Evolutionary conservation across 768 basidiomycete genomes (phyloP).

Genomic region (Agaricus sinodeliciosus): DNA sequence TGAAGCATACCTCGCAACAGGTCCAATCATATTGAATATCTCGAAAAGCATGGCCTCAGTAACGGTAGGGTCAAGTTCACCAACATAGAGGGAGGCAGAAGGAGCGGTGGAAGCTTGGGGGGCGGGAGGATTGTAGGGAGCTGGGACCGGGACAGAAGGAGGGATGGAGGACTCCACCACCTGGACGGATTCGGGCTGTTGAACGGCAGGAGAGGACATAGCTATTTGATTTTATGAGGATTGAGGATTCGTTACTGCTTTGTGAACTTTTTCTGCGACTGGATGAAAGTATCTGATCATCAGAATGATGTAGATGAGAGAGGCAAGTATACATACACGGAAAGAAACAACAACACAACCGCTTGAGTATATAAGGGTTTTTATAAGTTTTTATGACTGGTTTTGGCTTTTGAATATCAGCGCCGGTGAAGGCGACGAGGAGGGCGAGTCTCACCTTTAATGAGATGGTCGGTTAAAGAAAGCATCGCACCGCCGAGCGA

Average conservation of each 20-base stretch:
- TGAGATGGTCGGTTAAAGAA: slow-evolving; percentile 61
- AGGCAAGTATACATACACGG: slow-evolving; percentile 42
- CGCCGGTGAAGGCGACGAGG: slow-evolving; percentile 9
- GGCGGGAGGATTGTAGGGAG: slow-evolving; percentile 54
- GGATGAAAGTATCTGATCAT: slow-evolving; percentile 14
- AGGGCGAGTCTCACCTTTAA: slow-evolving; percentile 46
- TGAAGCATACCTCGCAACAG: slow-evolving; percentile 80
- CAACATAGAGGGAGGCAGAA: slow-evolving; percentile 95
- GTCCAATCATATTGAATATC: slow-evolving; percentile 99
- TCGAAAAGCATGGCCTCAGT: slow-evolving; percentile 99
- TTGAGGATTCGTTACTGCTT: slow-evolving; percentile 88
- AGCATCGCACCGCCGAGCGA: slow-evolving; percentile 17
- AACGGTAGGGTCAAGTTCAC: slow-evolving; percentile 96
- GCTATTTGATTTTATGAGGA: slow-evolving; percentile 35
- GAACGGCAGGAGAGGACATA: slow-evolving; percentile 56
- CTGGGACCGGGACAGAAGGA: slow-evolving; percentile 36
- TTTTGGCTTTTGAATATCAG: slow-evolving; percentile 46
- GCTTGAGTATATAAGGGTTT: slow-evolving; percentile 60
- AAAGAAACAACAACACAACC: slow-evolving; percentile 68
- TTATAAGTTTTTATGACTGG: slow-evolving; percentile 60
- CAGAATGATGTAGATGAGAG: slow-evolving; percentile 11
- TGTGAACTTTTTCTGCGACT: slow-evolving; percentile 77
- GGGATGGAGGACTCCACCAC: slow-evolving; percentile 43
- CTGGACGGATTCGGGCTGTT: slow-evolving; percentile 46
- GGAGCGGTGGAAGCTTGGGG: slow-evolving; percentile 59